Evolutionary conservation across 352 stramenopile species (phyloP), one percentile per base, ranked within the genome.

Genomic region (Thalassiosira hispida): DNA sequence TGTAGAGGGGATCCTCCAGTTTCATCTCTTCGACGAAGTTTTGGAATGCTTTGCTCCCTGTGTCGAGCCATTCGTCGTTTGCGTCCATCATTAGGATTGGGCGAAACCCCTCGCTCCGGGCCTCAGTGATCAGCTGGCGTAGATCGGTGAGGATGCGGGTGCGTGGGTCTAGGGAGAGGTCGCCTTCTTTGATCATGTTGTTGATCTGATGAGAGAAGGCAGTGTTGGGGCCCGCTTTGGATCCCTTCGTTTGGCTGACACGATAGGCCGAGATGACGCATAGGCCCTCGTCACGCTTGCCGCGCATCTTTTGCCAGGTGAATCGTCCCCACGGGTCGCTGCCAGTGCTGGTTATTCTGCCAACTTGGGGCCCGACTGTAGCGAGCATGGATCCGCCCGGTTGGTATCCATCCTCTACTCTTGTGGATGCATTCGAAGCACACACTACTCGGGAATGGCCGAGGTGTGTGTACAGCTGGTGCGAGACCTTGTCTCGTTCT

Each of bases 291-390:
- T 47, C 31, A 1, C 29, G 4, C 2, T 20, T 22, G 1, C 55
- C 55, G 1, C 11, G 16, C 31, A 49, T 29, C 16, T 35, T 29
- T 23, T 16, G 1, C 52, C 55, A 75, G 1, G 18, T 38, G 31
- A 75, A 75, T 11, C 66, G 33, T 8, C 66, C 66, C 66, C 52
- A 67, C 12, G 33, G 18, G 38, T 75, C 66, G 16, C 6, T 40
- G 14, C 35, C 66, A 7, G 2, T 55, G 1, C 27, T 23, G 6
- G 12, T 35, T 1, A 66, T 44, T 25, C 65, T 1, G 31, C 65
- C 65, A 16, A 16, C n/a, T 14, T 55, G 20, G 6, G 18, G 14
- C 38, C 65, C 65, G 3, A 46, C 33, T 14, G 47, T 16, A 9
- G 52, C 27, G 2, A 51, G 7, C 42, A 51, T 51, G 7, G 42